phyloP scores from a whole-genome alignment of 495 filamentous ascomycete species.

The Penicillium samsonianum region DNA sequence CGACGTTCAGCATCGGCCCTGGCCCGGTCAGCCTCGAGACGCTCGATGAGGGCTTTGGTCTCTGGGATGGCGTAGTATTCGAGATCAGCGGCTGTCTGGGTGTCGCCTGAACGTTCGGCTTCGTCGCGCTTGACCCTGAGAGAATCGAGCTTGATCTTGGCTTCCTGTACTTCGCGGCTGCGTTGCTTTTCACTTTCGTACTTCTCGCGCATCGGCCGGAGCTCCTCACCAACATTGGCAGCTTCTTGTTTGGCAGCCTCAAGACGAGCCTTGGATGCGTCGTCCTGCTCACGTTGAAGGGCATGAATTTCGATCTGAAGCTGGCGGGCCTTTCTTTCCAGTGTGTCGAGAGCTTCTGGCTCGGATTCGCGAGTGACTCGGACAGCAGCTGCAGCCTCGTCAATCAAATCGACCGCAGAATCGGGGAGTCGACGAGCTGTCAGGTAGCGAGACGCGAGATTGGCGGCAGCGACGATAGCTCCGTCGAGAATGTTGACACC shows the following conservation, averaged over 20 bases:
- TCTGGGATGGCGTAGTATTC: slow-evolving; percentile 98
- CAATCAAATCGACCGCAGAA: slow-evolving; percentile 93
- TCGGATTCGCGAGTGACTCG: slow-evolving; percentile 93
- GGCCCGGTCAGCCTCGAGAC: slow-evolving; percentile 78
- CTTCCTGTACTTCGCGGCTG: slow-evolving; percentile 87
- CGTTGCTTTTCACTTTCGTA: slow-evolving; percentile 90
- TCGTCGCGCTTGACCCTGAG: slow-evolving; percentile 90
- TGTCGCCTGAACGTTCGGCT: slow-evolving; percentile 81
- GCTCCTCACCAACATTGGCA: slow-evolving; percentile 86
- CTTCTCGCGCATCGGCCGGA: slow-evolving; percentile 88
- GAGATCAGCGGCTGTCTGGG: slow-evolving; percentile 81
- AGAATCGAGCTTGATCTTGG: slow-evolving; percentile 89
- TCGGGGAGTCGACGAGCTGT: slow-evolving; percentile 89
- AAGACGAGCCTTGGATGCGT: slow-evolving; percentile 81
- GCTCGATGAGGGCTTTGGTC: slow-evolving; percentile 73
- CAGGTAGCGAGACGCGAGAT: slow-evolving; percentile 85
- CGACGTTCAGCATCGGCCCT: slow-evolving; percentile 73
- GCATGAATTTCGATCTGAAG: slow-evolving; percentile 97
- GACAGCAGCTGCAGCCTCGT: slow-evolving; percentile 94
- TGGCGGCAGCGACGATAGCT: slow-evolving; percentile 89
- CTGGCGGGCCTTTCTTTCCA: slow-evolving; percentile 85
- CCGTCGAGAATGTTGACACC: slow-evolving; percentile 93
- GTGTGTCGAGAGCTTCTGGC: slow-evolving; percentile 88
- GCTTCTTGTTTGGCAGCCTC: slow-evolving; percentile 82
- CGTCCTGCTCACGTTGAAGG: slow-evolving; percentile 88